phyloP scores from a whole-genome alignment of 1,139 yeast species.

The Protomyces macrosporus region DNA sequence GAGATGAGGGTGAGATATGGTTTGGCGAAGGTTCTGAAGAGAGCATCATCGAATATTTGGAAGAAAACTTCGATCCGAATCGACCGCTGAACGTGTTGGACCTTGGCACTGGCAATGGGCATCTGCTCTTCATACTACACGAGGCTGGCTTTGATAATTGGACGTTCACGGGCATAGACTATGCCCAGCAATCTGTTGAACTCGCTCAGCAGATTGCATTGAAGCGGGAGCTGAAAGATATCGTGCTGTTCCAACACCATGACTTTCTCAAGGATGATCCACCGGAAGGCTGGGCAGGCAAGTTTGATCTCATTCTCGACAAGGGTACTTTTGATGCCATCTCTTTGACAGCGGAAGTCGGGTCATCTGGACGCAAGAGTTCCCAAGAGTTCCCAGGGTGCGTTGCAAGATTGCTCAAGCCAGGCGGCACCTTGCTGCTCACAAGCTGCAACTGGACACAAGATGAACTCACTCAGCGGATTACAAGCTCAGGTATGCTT shows the following conservation, averaged over 20 bases:
- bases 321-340: conserved; percentile 97
- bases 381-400: conserved; percentile 59
- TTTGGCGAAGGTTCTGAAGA: conserved; percentile 86
- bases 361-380: conserved; percentile 35
- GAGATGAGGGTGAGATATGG: conserved; percentile 95
- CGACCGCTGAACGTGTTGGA: conserved; percentile 49
- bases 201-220: conserved; percentile 61
- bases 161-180: conserved; percentile 69
- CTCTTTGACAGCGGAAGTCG: conserved; percentile 52
- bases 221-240: conserved; percentile 40
- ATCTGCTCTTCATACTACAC: conserved; percentile 66
- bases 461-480: conserved; percentile 51
- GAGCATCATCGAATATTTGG: conserved; percentile 65
- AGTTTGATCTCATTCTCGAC: conserved; percentile 71
- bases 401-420: conserved; percentile 53
- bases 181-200: conserved; percentile 68
- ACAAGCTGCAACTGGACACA: conserved; percentile 96
- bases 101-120: conserved; percentile 96
- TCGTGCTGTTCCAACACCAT: conserved; percentile 43
- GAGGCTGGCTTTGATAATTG: conserved; percentile 50
- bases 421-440: conserved; percentile 59
- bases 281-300: not conserved
- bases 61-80: conserved; percentile 38
- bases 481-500: conserved; percentile 34
- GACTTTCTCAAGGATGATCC: conserved; percentile 34